Evolutionary conservation across 2,329 filamentous ascomycete species (phyloP).

Genomic region (Cercospora nicotianae): DNA sequence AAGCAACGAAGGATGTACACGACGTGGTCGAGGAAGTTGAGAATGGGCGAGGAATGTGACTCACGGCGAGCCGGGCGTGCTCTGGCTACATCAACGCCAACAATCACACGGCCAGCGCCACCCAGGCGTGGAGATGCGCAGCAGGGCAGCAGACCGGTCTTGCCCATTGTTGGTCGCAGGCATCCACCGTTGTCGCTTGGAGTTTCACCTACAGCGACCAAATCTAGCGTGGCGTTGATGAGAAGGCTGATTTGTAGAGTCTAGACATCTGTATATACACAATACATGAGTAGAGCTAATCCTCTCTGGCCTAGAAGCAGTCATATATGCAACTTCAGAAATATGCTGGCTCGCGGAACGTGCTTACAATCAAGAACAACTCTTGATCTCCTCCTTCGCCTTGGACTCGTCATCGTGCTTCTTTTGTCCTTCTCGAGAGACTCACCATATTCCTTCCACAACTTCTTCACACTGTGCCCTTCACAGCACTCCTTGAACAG

Average conservation of each 20-base stretch:
- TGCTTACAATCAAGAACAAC: neutral
- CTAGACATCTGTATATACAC: slow-evolving; percentile 11
- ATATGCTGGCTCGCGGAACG: neutral
- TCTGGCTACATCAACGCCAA: neutral
- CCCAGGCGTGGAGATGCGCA: neutral
- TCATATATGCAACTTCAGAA: neutral
- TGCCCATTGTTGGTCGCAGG: neutral
- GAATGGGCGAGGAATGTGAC: neutral
- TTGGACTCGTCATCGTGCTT: slow-evolving; percentile 21
- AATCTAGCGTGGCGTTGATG: neutral
- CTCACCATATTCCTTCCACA: slow-evolving; percentile 73
- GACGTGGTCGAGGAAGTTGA: neutral
- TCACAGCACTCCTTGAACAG: slow-evolving; percentile 35
- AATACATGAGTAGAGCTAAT: neutral
- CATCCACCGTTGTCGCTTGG: neutral
- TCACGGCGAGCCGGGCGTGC: neutral
- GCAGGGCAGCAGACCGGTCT: neutral
- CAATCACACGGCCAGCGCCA: neutral
- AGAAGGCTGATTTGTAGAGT: slow-evolving; percentile 5
- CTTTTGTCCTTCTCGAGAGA: slow-evolving; percentile 44
- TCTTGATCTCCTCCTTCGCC: slow-evolving; percentile 16
- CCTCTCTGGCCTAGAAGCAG: neutral
- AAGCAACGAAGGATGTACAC: slow-evolving; percentile 2
- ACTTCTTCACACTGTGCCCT: slow-evolving; percentile 62
- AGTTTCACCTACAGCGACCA: neutral